Conservation (phyloP, 2,329 filamentous ascomycete species). For the Dactylella cylindrospora region DNA sequence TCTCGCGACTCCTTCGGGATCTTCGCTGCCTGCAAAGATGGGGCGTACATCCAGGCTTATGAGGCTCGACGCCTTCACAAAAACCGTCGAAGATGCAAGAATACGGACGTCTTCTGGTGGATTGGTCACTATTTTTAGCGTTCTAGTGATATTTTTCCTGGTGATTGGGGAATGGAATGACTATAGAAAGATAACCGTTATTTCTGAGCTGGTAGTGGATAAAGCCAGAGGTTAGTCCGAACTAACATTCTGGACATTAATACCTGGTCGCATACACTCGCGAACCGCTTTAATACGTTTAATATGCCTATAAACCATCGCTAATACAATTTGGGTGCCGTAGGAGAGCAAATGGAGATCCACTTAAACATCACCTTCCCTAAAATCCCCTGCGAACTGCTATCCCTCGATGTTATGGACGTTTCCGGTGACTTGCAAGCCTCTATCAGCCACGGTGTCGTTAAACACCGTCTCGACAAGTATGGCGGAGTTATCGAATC, state of each 20-base stretch:
- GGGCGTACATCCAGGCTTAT: conserved; percentile 90
- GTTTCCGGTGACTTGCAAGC: conserved; percentile 96
- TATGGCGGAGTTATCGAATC: conserved; percentile 57
- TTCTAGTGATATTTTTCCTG: conserved; percentile 84
- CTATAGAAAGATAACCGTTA: conserved; percentile 80
- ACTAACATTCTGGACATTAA: no score
- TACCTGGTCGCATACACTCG: background rate
- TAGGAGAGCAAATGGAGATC: conserved; percentile 93
- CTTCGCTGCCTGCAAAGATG: conserved; percentile 59
- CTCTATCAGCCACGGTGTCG: conserved; percentile 87
- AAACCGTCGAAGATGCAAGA: conserved; percentile 97
- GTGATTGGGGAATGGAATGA: conserved; percentile 95
- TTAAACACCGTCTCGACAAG: conserved; percentile 79
- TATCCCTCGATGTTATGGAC: conserved; percentile 98
- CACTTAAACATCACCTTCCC: conserved; percentile 97
- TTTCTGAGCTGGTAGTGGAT: conserved; percentile 92
- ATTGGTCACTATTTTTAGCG: conserved; percentile 86
- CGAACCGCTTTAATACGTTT: background rate
- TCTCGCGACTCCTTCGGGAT: conserved; percentile 49
- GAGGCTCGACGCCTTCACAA: conserved; percentile 96
- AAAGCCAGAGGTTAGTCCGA: conserved; percentile 72
- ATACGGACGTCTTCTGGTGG: conserved; percentile 94
- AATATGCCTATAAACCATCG: conserved; percentile 7
- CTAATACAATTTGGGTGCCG: conserved; percentile 51
- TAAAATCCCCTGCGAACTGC: conserved; percentile 85